Evolutionary conservation across 805 yeast genomes (phyloP).

Genomic region (Suhomyces kilbournensis): DNA sequence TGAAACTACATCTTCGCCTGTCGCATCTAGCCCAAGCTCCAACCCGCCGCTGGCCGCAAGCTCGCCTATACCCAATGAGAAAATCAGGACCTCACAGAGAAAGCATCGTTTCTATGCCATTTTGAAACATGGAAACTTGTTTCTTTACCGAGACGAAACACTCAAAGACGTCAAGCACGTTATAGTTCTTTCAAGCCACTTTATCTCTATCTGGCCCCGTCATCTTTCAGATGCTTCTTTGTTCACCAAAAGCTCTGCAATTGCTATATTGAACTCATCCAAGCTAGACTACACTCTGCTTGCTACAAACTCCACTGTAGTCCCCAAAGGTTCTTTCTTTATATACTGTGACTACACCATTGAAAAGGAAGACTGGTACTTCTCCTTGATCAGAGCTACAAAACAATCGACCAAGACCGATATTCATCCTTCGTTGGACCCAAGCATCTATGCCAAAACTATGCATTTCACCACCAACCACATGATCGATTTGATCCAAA

Average conservation of each 20-base stretch:
- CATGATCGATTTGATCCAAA: conserved; percentile 69
- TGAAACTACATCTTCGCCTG: neutral
- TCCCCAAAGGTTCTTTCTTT: conserved; percentile 47
- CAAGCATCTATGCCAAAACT: conserved; percentile 67
- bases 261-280: conserved; percentile 55
- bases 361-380: conserved; percentile 93
- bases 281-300: neutral
- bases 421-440: conserved; percentile 26
- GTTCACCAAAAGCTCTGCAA: conserved; percentile 76
- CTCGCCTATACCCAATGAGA: conserved; percentile 4
- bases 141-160: conserved; percentile 72
- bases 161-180: conserved; percentile 71
- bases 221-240: conserved; percentile 68
- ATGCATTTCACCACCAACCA: conserved; percentile 69
- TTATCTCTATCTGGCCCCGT: conserved; percentile 86
- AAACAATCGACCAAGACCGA: conserved; percentile 12
- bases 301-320: neutral
- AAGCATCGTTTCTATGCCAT: conserved; percentile 68
- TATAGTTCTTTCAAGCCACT: conserved; percentile 65
- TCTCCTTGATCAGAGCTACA: conserved; percentile 75
- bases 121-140: conserved; percentile 82
- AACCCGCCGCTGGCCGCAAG: conserved; percentile 1
- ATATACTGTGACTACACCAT: conserved; percentile 73
- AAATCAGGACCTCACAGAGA: conserved; percentile 26
- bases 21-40: neutral